phyloP scores from a whole-genome alignment of 2,329 filamentous ascomycete genomes.

The Thielaviopsis cerberus region DNA sequence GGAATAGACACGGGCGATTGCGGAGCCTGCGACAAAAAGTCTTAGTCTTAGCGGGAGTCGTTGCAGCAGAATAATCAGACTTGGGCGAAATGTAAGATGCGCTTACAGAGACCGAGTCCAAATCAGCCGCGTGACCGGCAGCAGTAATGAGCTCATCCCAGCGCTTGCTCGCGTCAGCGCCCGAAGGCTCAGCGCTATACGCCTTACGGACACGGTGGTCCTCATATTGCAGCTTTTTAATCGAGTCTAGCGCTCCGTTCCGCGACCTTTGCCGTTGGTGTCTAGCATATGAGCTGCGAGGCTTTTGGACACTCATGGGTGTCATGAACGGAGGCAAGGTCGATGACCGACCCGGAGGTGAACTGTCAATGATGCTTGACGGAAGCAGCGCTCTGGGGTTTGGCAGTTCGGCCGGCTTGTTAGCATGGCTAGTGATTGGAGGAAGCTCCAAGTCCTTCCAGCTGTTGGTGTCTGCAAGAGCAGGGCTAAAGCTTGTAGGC shows the following conservation, averaged over 20 bases:
- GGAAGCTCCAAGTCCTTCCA: slow-evolving; percentile 6
- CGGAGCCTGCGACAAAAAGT: slow-evolving; percentile 30
- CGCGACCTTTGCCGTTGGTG: slow-evolving; percentile 52
- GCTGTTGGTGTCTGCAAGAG: background rate
- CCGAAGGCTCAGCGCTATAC: slow-evolving; percentile 63
- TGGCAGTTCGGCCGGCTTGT: slow-evolving; percentile 45
- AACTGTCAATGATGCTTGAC: slow-evolving; percentile 55
- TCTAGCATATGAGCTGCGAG: slow-evolving; percentile 74
- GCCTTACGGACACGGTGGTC: slow-evolving; percentile 59
- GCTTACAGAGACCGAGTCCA: slow-evolving; percentile 74
- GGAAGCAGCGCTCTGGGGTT: slow-evolving; percentile 31
- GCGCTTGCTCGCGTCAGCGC: slow-evolving; percentile 63
- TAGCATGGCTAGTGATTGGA: slow-evolving; percentile 3
- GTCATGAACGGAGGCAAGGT: slow-evolving; percentile 72
- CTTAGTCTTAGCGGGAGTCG: background rate
- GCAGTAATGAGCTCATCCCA: slow-evolving; percentile 96
- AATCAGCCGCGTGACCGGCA: slow-evolving; percentile 53
- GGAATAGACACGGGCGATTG: slow-evolving; percentile 47
- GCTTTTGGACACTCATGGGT: slow-evolving; percentile 48
- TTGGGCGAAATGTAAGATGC: background rate
- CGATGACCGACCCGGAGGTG: slow-evolving; percentile 70
- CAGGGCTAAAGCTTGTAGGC: slow-evolving; percentile 2
- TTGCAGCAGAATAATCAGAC: background rate
- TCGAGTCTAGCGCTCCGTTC: background rate
- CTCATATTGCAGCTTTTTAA: slow-evolving; percentile 21